Evolutionary conservation across 352 stramenopile genomes (phyloP), one percentile per base, ranked within the genome.

Genomic region (Phytopythium sindhum): DNA sequence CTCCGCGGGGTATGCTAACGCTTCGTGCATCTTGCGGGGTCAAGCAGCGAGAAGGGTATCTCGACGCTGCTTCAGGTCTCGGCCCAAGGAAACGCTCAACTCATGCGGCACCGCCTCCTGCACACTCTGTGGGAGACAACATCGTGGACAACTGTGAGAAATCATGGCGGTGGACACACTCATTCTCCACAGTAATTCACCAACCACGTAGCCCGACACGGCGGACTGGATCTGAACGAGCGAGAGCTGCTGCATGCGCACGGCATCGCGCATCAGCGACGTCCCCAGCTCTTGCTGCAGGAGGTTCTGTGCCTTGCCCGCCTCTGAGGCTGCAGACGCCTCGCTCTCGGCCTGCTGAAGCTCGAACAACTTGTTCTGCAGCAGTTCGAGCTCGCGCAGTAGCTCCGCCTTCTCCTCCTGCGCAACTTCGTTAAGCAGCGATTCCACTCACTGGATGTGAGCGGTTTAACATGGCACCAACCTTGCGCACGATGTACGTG

Each of bases 51-150:
- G 45, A 11, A 89, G 29, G n/a, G 69, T 72, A 17, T 65, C 64
- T 50, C 64, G 69, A n/a, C 80, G 70, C 58, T 80, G 56, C 2
- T 65, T 35, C 29, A 55, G 39, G 48, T 84, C 67, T 0, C 58
- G 62, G 3, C 74, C 66, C 17, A 88, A 63, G 54, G 70, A 71
- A 65, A 88, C 73, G 59, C 61, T 67, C 63, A 73, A 76, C 31
- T 80, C 66, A n/a, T 74, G 68, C 12, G 74, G 74, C 51, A 70
- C 26, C 28, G 26, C 52, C 4, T 44, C 11, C 35, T 57, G 52
- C 11, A 45, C n/a, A 7, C 52, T 57, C 52, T 57, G 35, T 42
- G 15, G 35, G 9, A 42, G 35, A 42, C 31, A 35, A 8, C 31
- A 35, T 35, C 31, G 31, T 35, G 3, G 4, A 35, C 31, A 8